Evolutionary conservation across 176 grass and related monocot species (phyloP), one percentile per base, ranked within the genome.

Genomic region (Triticum timopheevii): DNA sequence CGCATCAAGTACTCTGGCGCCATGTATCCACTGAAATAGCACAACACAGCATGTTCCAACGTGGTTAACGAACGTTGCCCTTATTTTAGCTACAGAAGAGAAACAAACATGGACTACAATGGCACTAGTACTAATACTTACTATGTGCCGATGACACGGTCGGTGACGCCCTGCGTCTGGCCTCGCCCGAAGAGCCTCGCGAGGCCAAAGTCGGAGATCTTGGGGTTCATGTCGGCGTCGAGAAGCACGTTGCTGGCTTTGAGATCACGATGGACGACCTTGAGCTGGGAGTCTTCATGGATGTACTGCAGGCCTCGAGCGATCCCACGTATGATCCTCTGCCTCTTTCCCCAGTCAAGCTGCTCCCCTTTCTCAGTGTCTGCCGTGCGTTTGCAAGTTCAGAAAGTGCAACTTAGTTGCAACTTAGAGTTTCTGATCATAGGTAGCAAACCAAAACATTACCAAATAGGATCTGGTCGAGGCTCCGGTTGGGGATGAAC

Each of bases 1-100:
- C 87, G 83, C 81, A 91, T 88, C 45, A 65, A 10, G 67, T 91
- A 87, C 47, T 87, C 86, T 0, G 86, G 86, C 1, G 86, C 86
- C 79, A 82, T 82, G 79, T 87, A 87, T 3, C 86, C 79, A 6
- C 90, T 88, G 87, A 68, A 76, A 66, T 4, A 24, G 2, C 1
- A 68, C 30, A 45, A 7, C 4, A 38, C 1, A 10, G 2, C 45
- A 52, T 17, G 49, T 52, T 69, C 33, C 4, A 4, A 40, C 34
- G 5, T n/a, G 30, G 36, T 4, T 52, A 13, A 47, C 3, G 3
- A 13, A 4, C 12, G 65, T 17, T 2, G 0, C 15, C 31, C 3
- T 20, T 16, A 50, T 15, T 50, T 69, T 69, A 36, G 34, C 34
- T n/a, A 39, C 1, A 38, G 22, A 22, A 22, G 65, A 36, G 16